These are phyloP conservation scores for Terfezia claveryi DNA, from an alignment of 495 filamentous ascomycete species.

Conservation along the genomic window DNA sequence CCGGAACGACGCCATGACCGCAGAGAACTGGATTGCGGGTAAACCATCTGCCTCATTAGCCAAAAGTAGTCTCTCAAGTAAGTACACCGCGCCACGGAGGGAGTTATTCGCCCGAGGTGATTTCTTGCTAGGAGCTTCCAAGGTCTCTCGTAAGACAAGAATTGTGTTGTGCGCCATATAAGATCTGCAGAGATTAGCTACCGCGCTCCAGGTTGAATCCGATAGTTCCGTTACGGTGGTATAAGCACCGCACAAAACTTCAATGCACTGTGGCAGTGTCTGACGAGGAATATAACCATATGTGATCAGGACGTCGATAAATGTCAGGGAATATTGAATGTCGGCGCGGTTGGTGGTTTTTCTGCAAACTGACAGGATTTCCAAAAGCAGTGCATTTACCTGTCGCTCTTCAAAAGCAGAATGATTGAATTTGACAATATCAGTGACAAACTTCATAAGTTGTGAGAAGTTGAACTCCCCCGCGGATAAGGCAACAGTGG, in stretches of 20 bases:
- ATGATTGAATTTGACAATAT: slow-evolving; percentile 67
- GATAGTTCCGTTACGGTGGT: slow-evolving; percentile 46
- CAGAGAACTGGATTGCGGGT: slow-evolving; percentile 34
- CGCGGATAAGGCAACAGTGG: slow-evolving; percentile 15
- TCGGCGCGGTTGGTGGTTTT: slow-evolving; percentile 52
- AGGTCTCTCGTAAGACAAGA: slow-evolving; percentile 41
- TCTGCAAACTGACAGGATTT: slow-evolving; percentile 48
- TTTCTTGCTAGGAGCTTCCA: slow-evolving; percentile 27
- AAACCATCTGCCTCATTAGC: slow-evolving; percentile 40
- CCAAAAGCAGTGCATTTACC: slow-evolving; percentile 41
- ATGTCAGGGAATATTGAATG: slow-evolving; percentile 47
- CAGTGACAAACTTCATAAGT: slow-evolving; percentile 51
- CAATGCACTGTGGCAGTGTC: slow-evolving; percentile 45
- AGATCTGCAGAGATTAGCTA: slow-evolving; percentile 57
- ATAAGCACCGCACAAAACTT: slow-evolving; percentile 64
- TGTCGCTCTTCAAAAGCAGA: slow-evolving; percentile 47
- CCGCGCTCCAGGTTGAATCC: slow-evolving; percentile 50
- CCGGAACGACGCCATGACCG: slow-evolving; percentile 18
- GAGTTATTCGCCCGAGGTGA: slow-evolving; percentile 35
- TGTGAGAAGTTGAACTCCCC: slow-evolving; percentile 48
- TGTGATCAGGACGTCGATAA: slow-evolving; percentile 61
- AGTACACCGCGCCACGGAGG: slow-evolving; percentile 43
- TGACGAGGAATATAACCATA: slow-evolving; percentile 51
- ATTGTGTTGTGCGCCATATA: slow-evolving; percentile 53
- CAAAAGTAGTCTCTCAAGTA: slow-evolving; percentile 41